These are phyloP conservation scores for Annulohypoxylon moriforme DNA, from an alignment of 495 filamentous ascomycete species.

Conservation along the genomic window DNA sequence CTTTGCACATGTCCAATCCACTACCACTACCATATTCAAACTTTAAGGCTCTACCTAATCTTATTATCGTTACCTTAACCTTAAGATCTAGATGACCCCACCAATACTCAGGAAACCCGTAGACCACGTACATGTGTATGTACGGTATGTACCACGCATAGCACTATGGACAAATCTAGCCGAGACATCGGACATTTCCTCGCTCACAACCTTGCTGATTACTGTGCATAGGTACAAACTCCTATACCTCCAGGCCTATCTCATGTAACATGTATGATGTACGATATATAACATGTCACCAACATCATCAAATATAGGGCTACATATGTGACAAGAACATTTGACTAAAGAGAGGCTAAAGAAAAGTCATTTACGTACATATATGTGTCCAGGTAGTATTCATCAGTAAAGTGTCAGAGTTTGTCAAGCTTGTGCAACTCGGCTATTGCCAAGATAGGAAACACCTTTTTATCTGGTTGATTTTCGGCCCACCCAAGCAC, in stretches of 20 bases:
- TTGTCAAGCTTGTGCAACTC: constrained; percentile 11
- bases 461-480: constrained; percentile 16
- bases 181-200: constrained; percentile 22
- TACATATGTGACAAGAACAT: not conserved
- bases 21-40: not conserved
- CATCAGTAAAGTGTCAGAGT: constrained; percentile 9
- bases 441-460: constrained; percentile 19
- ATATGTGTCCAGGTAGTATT: constrained; percentile 4
- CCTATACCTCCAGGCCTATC: not conserved
- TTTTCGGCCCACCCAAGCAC: constrained; percentile 10
- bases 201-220: not conserved
- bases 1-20: not conserved
- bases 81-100: constrained; percentile 13
- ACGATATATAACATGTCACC: not conserved
- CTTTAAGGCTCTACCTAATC: not conserved
- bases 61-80: constrained; percentile 3
- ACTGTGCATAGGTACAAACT: not conserved
- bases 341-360: not conserved
- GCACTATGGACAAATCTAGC: not conserved
- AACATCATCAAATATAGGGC: not conserved
- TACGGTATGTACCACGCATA: not conserved
- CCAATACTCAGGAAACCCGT: not conserved
- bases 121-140: not conserved
- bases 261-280: not conserved
- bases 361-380: not conserved